A percentile compares a stretch with the other conserved stretches of the same genome.
Conservation (phyloP, 2,329 filamentous ascomycete species). For the Calonectria hongkongensis region DNA sequence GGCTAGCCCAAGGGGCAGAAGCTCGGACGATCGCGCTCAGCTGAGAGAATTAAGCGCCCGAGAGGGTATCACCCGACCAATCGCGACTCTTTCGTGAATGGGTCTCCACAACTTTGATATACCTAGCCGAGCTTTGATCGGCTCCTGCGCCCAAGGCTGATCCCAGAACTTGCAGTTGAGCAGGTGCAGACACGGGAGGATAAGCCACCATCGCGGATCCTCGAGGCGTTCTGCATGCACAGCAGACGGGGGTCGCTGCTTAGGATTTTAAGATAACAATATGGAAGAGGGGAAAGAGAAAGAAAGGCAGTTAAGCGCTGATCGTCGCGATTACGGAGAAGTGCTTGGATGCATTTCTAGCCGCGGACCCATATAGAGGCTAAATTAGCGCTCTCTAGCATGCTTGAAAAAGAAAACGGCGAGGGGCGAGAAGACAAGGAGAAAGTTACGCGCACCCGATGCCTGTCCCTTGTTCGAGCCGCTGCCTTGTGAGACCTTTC, state of each 20-base stretch:
- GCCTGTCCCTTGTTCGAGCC: not conserved
- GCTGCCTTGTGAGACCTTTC: not conserved
- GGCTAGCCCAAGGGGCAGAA: slow-evolving; percentile 9
- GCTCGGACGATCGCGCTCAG: slow-evolving; percentile 16
- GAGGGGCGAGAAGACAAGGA: not conserved
- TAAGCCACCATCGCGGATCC: slow-evolving; percentile 22
- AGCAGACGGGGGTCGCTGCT: not conserved
- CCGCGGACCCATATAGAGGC: slow-evolving; percentile 8
- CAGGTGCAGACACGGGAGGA: slow-evolving; percentile 9
- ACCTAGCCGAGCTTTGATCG: slow-evolving; percentile 13
- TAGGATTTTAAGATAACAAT: not conserved
- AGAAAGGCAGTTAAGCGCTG: not conserved
- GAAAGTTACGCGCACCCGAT: not conserved
- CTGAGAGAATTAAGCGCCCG: slow-evolving; percentile 22
- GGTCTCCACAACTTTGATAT: slow-evolving; percentile 9
- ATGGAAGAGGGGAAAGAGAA: not conserved
- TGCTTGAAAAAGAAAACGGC: not conserved
- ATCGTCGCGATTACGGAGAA: not conserved
- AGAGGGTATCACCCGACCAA: not conserved
- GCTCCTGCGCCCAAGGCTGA: not conserved
- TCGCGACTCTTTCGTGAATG: slow-evolving; percentile 5
- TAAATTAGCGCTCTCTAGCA: not conserved
- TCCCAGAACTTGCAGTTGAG: not conserved
- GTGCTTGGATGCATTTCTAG: not conserved
- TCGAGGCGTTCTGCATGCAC: slow-evolving; percentile 9